Percentiles rank a stretch among this genome's conserved stretches.
Conservation (phyloP, 768 basidiomycete species). For the Gloeophyllum trabeum region DNA sequence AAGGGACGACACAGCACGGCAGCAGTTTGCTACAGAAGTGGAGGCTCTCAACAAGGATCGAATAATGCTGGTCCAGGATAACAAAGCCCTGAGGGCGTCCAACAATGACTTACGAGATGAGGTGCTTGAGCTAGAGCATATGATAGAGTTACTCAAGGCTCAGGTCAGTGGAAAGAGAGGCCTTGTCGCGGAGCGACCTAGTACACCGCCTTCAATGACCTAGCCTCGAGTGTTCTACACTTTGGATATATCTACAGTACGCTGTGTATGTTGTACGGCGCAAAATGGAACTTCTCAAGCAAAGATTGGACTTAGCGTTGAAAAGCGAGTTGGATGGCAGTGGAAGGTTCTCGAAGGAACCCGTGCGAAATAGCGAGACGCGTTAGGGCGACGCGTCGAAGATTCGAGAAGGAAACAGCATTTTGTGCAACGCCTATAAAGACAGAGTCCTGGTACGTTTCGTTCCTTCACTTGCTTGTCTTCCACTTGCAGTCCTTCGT, state of each 20-base stretch:
- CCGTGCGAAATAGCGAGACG: slow-evolving; percentile 4
- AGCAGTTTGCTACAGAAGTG: too few species aligned
- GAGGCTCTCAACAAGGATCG: too few species aligned
- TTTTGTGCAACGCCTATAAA: slow-evolving; percentile 6
- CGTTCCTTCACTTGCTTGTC: slow-evolving; percentile 9
- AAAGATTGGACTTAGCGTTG: neutral
- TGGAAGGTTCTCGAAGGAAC: slow-evolving; percentile 13
- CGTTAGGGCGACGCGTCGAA: slow-evolving; percentile 4
- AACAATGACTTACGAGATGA: slow-evolving; percentile 45
- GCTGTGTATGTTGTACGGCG: too few species aligned
- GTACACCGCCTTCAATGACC: neutral
- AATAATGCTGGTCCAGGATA: too few species aligned
- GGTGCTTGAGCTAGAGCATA: slow-evolving; percentile 56
- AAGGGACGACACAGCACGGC: too few species aligned
- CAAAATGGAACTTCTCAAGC: too few species aligned
- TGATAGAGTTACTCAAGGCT: slow-evolving; percentile 56
- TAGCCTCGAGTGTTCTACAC: neutral
- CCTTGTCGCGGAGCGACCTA: slow-evolving; percentile 27
- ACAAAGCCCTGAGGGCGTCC: slow-evolving; percentile 47
- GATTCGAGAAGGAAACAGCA: slow-evolving; percentile 8
- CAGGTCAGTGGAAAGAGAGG: slow-evolving; percentile 37
- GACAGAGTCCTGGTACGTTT: neutral
- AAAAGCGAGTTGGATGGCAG: slow-evolving; percentile 19
- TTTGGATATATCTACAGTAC: too few species aligned
- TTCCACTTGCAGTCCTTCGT: slow-evolving; percentile 9